Base-by-base conservation (phyloP, 352 stramenopile genomes). In the Phytophthora europaea region DNA sequence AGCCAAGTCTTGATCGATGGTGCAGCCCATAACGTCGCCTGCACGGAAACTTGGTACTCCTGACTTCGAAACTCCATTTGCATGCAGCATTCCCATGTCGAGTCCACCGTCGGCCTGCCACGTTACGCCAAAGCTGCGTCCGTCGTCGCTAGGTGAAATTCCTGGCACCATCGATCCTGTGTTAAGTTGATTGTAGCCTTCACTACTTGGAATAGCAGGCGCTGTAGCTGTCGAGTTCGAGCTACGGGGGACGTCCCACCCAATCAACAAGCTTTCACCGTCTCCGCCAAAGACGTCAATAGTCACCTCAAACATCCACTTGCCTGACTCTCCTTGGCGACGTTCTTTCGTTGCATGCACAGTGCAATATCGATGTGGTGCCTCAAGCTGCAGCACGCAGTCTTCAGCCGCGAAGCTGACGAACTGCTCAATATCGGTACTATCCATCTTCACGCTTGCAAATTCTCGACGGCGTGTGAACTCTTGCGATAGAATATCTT, bases 271-370 rank as follows among this genome's bases (percentile, higher is more conserved):
- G 60, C 83, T 95, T 61, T 91, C 86, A n/a, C 88, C 86, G 15
- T 89, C 84, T 12, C 82, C 80, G 3, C 71, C 81, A 64, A 91
- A 86, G 40, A 80, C 61, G n/a, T 89, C 85, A 43, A 90, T 59
- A 15, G 54, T 80, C 20, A 89, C 85, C 72, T 95, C 86, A 36
- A 91, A 95, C 85, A 95, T 92, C 88, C 88, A 95, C 54, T 85
- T 85, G 4, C 86, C 86, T 20, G 85, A 92, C 61, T 94, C 85
- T 2, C 86, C 88, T 67, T 90, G 85, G 16, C 82, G 82, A 15
- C 86, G 79, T 58, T 87, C 81, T 61, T 94, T 95, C 6, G 86
- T 95, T 13, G 84, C 88, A 23, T 90, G 57, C 3, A 92, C 85
- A 1, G 88, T 90, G 62, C 86, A 94, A 54, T 95, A 94, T 20